Evolutionary conservation across 1,139 yeast genomes (phyloP).

Genomic region (Blastobotrys malaysiensis): DNA sequence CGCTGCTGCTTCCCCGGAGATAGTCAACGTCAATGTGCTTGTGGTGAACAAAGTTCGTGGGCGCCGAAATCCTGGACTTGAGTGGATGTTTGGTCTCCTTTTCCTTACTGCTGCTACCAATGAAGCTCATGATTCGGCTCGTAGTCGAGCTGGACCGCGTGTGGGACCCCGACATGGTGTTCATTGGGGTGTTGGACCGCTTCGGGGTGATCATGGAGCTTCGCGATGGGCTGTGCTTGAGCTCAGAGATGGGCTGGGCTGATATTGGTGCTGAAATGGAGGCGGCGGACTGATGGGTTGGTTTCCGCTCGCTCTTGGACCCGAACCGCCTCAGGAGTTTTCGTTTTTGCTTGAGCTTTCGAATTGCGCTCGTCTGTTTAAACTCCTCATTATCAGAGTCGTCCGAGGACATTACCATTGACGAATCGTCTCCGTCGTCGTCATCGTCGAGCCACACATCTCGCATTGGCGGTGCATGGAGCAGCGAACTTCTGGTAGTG

Average conservation of each 20-base stretch:
- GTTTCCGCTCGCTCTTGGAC: slow-evolving; percentile 2
- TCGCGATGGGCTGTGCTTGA: slow-evolving; percentile 7
- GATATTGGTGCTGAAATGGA: slow-evolving; percentile 1
- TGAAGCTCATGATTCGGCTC: slow-evolving; percentile 7
- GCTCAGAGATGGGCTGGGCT: neutral
- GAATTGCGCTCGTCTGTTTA: neutral
- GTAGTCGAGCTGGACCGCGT: slow-evolving; percentile 1
- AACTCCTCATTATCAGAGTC: slow-evolving; percentile 4
- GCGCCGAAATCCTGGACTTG: slow-evolving; percentile 20
- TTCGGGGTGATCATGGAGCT: slow-evolving; percentile 2
- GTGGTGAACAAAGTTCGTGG: slow-evolving; percentile 27
- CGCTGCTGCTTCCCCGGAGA: slow-evolving; percentile 10
- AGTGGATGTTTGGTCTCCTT: neutral
- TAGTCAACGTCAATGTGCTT: slow-evolving; percentile 24
- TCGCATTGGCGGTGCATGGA: slow-evolving; percentile 23
- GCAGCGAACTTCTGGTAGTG: slow-evolving; percentile 7
- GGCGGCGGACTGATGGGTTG: slow-evolving; percentile 1
- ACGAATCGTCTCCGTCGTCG: slow-evolving; percentile 14
- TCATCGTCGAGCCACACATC: slow-evolving; percentile 28
- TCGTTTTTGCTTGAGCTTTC: neutral
- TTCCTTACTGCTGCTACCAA: neutral
- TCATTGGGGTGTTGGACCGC: neutral
- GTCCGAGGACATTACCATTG: neutral
- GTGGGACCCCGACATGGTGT: neutral
- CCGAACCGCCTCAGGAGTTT: slow-evolving; percentile 10